Base-by-base conservation (phyloP, 176 grass and related monocot species). In the Triticum urartu region DNA sequence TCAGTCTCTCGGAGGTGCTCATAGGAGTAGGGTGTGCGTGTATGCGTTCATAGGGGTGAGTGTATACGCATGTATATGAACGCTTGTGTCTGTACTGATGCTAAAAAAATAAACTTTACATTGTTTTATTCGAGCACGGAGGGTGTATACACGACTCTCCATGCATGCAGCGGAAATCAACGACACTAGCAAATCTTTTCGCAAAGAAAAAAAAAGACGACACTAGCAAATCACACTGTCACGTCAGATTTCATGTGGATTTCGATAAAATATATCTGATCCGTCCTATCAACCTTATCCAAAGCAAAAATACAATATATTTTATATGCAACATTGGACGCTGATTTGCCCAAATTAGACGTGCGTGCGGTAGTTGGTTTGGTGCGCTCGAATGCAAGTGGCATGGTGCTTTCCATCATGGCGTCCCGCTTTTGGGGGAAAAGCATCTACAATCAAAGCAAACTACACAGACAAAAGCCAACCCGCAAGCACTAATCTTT, bases 351-450 rank as follows among this genome's bases (percentile, higher is more conserved):
- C 47, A 50, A 60, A 85, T 45, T 47, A 28, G 39, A 26, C 5
- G 70, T 75, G 47, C 25, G 47, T 85, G 72, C 40, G 65, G 74
- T 73, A 65, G 42, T 62, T 67, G 42, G 66, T 48, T 69, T 52
- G 60, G 85, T 87, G 85, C 13, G 89, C 75, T 81, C 20, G 76
- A 81, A 50, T 75, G 72, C 43, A 75, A 91, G 89, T 91, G 85
- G 67, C 33, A 28, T 84, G 68, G 85, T 80, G 80, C 85, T 84
- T 75, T 34, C 67, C 74, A 74, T 45, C 66, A 83, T 45, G 80
- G 20, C 66, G 89, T 90, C 20, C 59, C 48, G 48, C 80, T 59
- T 82, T 64, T 75, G 66, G 54, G 84, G 81, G 80, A 30, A 87
- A 88, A 50, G 64, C 35, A 35, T 9, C 36, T 20, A 38, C 36